Base-by-base conservation (phyloP, 768 basidiomycete genomes). In the Collybiopsis confluens region DNA sequence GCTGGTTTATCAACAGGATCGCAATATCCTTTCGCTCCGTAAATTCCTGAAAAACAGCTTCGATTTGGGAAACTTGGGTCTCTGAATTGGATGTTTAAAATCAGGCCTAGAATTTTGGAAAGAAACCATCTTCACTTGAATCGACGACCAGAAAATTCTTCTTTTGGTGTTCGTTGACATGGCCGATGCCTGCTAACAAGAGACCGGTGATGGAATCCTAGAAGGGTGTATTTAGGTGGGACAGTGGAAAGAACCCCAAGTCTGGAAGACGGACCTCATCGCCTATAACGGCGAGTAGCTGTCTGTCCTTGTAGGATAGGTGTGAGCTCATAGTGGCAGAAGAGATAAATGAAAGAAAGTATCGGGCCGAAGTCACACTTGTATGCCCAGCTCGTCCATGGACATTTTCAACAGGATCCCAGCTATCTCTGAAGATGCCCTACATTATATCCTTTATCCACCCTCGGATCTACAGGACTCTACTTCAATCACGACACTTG, bases 101-200 rank as follows among this genome's bases (percentile, higher is more conserved):
- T 30, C 4, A 26, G 46, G 35, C n/a, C n/a, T n/a, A 18, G 3
- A 27, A 2, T 26, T 8, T 43, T 40, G 28, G 3, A 18, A 33
- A 18, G 8, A 6, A 33, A 33, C 20, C 18, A 18, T 30, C 30
- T 88, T 58, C 64, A 98, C 97, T 99, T 9, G 86, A 65, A 62
- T 98, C 96, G 36, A 98, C 97, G 28, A 98, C 84, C 43, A 98
- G 76, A 69, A 99, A 98, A 74, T 98, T 99, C 87, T 97, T 97
- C 79, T 89, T 91, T 74, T 93, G 91, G 41, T 88, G 80, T 55
- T 89, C 84, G 61, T 88, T 86, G 58, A 98, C 78, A 68, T 99
- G 90, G 0, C 97, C 97, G 43, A 98, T 82, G 33, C 97, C 97
- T 5, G 97, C 97, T 45, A 99, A 79, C 38, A 99, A 80, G 15